Base-by-base conservation (phyloP, 352 stramenopile species). In the Globisporangium paddicum region DNA sequence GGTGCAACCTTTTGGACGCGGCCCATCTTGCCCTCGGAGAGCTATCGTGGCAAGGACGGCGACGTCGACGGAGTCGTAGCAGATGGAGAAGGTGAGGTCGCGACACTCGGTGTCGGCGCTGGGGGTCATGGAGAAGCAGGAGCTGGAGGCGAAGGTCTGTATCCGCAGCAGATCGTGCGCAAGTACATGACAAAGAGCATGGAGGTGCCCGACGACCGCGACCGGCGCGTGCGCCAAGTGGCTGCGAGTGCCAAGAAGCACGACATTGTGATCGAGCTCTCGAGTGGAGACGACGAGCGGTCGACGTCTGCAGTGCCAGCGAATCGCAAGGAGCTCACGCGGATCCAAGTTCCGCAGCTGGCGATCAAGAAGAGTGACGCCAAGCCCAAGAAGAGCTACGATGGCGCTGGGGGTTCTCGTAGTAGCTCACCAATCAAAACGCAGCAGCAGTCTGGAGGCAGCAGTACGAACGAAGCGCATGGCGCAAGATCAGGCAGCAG, bases 1-100 rank as follows among this genome's bases (percentile, higher is more conserved):
- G 91, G 90, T 2, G 77, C 96, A 62, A 98, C 93, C 4, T 97
- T 95, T 55, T 98, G 93, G 92, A 87, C 93, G 32, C 73, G 85
- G 14, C 89, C 93, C 18, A 66, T 98, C 7, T 61, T 94, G 8
- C 82, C 92, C 0, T 69, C 79, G 0, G 93, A 98, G 64, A 85
- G 88, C 32, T 67, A 79, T 45, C 77, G 76, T 32, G 73, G 75
- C 57, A 79, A 87, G 75, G 69, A 96, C 60, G 74, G 83, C 52
- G 71, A 90, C 28, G 61, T 92, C 5, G 91, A 96, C 34, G 90
- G 93, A 4, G 88, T 92, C 2, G 59, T 96, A 19, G 70, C 88
- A 5, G 81, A 90, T 18, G 72, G 82, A 5, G 63, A 79, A 23
- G 83, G 85, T 0, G 88, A 96, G 58, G 60, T 80, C 5, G 84